Evolutionary conservation across 148 eudicot genomes (phyloP), one percentile per base, ranked within the genome.

Genomic region (Amaranthus hypochondriacus): DNA sequence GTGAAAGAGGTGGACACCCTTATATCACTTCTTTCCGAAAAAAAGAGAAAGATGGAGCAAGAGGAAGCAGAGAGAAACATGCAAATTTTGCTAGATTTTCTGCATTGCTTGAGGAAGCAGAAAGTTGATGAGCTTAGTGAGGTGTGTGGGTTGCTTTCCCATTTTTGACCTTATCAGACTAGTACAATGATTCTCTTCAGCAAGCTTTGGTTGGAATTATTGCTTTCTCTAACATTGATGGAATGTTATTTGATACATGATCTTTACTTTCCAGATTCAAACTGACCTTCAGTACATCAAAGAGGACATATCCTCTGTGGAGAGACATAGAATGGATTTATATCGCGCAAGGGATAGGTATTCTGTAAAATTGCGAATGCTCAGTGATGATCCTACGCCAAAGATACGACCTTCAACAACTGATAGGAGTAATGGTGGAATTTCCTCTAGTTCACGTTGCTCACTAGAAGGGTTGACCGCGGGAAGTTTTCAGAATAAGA

Each of bases 41-140:
- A 88, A 84, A 92, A 90, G 87, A 88, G 85, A 73, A 92, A 86
- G 81, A 72, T 90, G 85, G 96, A 90, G 79, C 97, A 90, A 83
- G 96, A 90, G 82, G 97, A 92, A 83, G 93, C 96, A 60, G 97
- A 92, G 87, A 90, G 89, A 87, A 92, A 90, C 76, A 87, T 92
- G 97, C 93, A 92, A 63, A 92, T 90, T 77, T 76, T 92, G 76
- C 75, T 84, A 13, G 96, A 92, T 71, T 92, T 92, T 80, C 62
- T 92, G 84, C 87, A 88, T 62, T 84, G 86, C 76, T 79, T 92
- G 77, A 88, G 91, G 87, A 90, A 87, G 80, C 89, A 90, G 81
- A 92, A 89, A 84, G 87, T 81, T 48, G 88, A 90, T 66, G 93
- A 90, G 79, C 90, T 92, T 62, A 84, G 76, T 73, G 93, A 92